Evolutionary conservation across 1,284 basidiomycete species (phyloP).

Genomic region (Violaceomyces palustris): DNA sequence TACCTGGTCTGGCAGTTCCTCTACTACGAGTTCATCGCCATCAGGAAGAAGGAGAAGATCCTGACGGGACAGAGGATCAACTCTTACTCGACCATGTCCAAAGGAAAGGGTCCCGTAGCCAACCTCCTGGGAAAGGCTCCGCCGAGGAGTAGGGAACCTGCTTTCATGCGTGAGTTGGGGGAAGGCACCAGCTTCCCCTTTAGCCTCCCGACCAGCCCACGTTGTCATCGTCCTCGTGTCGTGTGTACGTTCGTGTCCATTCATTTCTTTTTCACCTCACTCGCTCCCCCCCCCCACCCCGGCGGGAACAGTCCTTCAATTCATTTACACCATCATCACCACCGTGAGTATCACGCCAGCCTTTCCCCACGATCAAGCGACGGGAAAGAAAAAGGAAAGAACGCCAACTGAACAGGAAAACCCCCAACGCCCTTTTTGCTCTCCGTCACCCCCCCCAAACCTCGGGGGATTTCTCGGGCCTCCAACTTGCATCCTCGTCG

Average conservation of each 20-base stretch:
- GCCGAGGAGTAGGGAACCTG: constrained; percentile 18
- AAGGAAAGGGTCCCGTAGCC: constrained; percentile 40
- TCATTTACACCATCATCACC: constrained; percentile 78
- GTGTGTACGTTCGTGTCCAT: too few relatives aligned
- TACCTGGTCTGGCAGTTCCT: constrained; percentile 83
- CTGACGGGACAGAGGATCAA: constrained; percentile 41
- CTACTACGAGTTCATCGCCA: constrained; percentile 54
- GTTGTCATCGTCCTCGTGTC: too few relatives aligned
- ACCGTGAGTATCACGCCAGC: constrained; percentile 56
- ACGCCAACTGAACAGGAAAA: too few relatives aligned
- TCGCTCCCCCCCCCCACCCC: not conserved
- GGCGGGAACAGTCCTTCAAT: constrained; percentile 15
- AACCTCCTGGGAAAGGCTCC: constrained; percentile 36
- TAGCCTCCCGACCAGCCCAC: too few relatives aligned
- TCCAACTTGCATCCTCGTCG: too few relatives aligned
- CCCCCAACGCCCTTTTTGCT: too few relatives aligned
- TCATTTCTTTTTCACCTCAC: not conserved
- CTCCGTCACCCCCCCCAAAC: too few relatives aligned
- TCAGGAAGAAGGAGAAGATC: constrained; percentile 26
- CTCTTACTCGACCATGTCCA: constrained; percentile 32
- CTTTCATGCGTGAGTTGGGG: constrained; percentile 24
- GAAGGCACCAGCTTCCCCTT: too few relatives aligned
- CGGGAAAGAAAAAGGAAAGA: too few relatives aligned
- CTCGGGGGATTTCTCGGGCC: too few relatives aligned
- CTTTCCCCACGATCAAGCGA: too few relatives aligned